These are phyloP conservation scores for Ogataea wickerhamii DNA, from an alignment of 805 yeast genomes.

Conservation along the genomic window DNA sequence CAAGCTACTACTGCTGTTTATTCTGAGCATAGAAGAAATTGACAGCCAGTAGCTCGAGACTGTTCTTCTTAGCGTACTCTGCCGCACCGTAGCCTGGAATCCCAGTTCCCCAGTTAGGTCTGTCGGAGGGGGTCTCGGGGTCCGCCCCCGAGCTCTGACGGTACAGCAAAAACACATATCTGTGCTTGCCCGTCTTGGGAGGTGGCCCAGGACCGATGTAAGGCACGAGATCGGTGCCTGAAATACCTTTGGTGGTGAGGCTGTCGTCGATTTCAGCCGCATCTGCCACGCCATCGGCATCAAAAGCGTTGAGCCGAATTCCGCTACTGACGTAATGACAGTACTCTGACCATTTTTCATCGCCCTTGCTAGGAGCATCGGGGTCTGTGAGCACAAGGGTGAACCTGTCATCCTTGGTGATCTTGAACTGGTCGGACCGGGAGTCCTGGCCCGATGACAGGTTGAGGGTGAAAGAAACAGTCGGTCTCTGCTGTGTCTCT, in stretches of 20 bases:
- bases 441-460: constrained; percentile 30
- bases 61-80: constrained; percentile 65
- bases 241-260: constrained; percentile 35
- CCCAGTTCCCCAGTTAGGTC: constrained; percentile 87
- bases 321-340: constrained; percentile 69
- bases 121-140: constrained; percentile 42
- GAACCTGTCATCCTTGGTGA: constrained; percentile 49
- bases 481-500: constrained; percentile 67
- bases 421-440: constrained; percentile 36
- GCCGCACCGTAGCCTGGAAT: constrained; percentile 72
- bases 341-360: constrained; percentile 85
- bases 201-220: constrained; percentile 93
- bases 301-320: constrained; percentile 42
- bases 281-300: constrained; percentile 27
- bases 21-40: constrained; percentile 85
- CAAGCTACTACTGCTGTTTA: constrained; percentile 31
- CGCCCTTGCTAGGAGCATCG: constrained; percentile 83
- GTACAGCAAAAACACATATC: constrained; percentile 75
- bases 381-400: constrained; percentile 86
- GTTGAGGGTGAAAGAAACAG: constrained; percentile 58
- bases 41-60: constrained; percentile 63
- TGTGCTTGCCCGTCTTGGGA: constrained; percentile 76
- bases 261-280: constrained; percentile 22
- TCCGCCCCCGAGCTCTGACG: constrained; percentile 53
- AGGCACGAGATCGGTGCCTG: constrained; percentile 44